phyloP scores from a whole-genome alignment of 768 basidiomycete genomes.

The Mycena amicta region DNA sequence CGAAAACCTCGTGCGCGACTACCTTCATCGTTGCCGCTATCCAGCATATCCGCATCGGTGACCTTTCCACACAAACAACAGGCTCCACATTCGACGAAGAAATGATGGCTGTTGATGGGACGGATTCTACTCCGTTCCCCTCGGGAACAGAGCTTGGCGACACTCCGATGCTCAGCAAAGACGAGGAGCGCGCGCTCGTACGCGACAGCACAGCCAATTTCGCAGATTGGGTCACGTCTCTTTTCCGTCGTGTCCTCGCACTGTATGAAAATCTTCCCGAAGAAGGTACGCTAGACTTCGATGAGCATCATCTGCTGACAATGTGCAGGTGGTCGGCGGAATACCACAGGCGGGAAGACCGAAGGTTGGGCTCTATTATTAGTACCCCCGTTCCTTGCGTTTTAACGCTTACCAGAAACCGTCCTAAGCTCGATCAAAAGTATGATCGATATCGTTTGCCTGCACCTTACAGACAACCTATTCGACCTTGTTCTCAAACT shows the following conservation, averaged over 20 bases:
- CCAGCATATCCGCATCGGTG: slow-evolving; percentile 78
- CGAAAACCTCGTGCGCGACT: slow-evolving; percentile 78
- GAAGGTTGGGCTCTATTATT: slow-evolving; percentile 41
- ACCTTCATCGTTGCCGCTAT: slow-evolving; percentile 76
- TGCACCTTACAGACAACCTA: slow-evolving; percentile 75
- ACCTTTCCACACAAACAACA: slow-evolving; percentile 65
- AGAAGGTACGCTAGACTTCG: slow-evolving; percentile 51
- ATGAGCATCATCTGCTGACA: background rate
- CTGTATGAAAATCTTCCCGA: slow-evolving; percentile 93
- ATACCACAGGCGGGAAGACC: slow-evolving; percentile 82
- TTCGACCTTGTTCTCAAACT: slow-evolving; percentile 87
- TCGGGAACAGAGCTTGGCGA: slow-evolving; percentile 49
- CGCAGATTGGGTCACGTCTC: slow-evolving; percentile 80
- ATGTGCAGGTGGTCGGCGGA: slow-evolving; percentile 63
- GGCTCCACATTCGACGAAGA: slow-evolving; percentile 57
- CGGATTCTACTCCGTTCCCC: slow-evolving; percentile 48
- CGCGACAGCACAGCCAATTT: slow-evolving; percentile 80
- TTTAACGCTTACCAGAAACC: slow-evolving; percentile 42
- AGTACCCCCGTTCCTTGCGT: too few species aligned
- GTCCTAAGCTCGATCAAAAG: slow-evolving; percentile 79
- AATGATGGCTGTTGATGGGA: slow-evolving; percentile 53
- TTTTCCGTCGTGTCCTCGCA: slow-evolving; percentile 77
- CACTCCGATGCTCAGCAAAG: slow-evolving; percentile 48
- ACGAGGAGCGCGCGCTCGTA: slow-evolving; percentile 72
- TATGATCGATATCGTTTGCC: slow-evolving; percentile 79